Evolutionary conservation across 78 protist species (phyloP).

Genomic region (Dictyostelium capitatum): DNA sequence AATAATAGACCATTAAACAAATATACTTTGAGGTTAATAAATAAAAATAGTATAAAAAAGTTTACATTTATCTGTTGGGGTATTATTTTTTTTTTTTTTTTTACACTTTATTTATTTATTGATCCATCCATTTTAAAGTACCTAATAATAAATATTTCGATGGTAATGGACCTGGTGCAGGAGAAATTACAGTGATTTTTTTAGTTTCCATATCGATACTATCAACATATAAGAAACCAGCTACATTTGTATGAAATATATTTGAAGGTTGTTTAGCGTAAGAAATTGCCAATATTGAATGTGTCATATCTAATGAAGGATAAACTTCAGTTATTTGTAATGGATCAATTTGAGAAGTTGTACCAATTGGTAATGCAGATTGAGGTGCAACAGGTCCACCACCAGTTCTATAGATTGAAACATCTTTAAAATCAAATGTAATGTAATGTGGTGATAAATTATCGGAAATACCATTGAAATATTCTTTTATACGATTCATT

Average conservation of each 20-base stretch:
- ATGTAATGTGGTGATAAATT: constrained; percentile 74
- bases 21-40: too few relatives aligned
- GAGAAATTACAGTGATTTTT: constrained; percentile 81
- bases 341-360: constrained; percentile 28
- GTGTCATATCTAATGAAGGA: constrained; percentile 56
- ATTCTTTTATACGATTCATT: constrained; percentile 52
- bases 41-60: too few relatives aligned
- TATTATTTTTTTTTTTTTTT: too few relatives aligned
- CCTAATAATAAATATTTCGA: constrained; percentile 57
- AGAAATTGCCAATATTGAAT: constrained; percentile 69
- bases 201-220: constrained; percentile 76
- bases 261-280: constrained; percentile 47
- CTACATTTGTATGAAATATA: constrained; percentile 44
- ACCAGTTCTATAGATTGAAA: constrained; percentile 66
- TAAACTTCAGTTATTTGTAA: constrained; percentile 33
- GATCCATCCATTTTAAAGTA: constrained; percentile 68
- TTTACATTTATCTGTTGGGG: too few relatives aligned
- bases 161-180: constrained; percentile 79
- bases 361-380: constrained; percentile 60
- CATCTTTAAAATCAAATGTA: constrained; percentile 65
- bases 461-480: constrained; percentile 77
- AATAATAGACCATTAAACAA: too few relatives aligned
- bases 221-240: constrained; percentile 86
- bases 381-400: constrained; percentile 65
- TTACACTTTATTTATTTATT: too few relatives aligned